Evolutionary conservation across 2,329 filamentous ascomycete genomes (phyloP).

Genomic region (Gaeumannomyces sp.): DNA sequence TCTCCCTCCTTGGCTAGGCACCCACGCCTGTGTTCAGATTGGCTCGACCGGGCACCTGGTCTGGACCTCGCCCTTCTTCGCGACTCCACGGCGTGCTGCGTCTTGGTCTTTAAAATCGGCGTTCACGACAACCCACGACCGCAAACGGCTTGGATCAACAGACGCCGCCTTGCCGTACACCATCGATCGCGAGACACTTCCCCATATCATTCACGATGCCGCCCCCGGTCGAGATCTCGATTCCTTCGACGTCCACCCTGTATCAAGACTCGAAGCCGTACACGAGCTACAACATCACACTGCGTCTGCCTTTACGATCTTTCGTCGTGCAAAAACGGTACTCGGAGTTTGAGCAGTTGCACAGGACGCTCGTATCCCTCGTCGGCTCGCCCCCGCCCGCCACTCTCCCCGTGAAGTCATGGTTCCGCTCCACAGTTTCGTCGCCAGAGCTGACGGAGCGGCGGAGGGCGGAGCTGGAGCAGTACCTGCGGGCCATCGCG

Average conservation of each 20-base stretch:
- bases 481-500: constrained; percentile 66
- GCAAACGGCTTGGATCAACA: too few relatives aligned
- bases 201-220: constrained; percentile 39
- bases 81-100: too few relatives aligned
- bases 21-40: too few relatives aligned
- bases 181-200: too few relatives aligned
- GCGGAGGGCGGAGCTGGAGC: constrained; percentile 62
- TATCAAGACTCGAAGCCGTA: constrained; percentile 55
- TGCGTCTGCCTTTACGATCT: constrained; percentile 69
- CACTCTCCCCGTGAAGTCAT: constrained; percentile 66
- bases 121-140: too few relatives aligned
- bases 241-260: constrained; percentile 56
- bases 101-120: too few relatives aligned
- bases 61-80: too few relatives aligned
- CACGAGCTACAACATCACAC: constrained; percentile 72
- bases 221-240: constrained; percentile 60
- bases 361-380: constrained; percentile 53
- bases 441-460: constrained; percentile 64
- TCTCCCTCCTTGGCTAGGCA: too few relatives aligned
- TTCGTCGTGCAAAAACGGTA: constrained; percentile 76
- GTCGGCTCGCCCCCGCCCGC: constrained; percentile 59
- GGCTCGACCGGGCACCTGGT: too few relatives aligned
- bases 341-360: constrained; percentile 67
- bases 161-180: too few relatives aligned
- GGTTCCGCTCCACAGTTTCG: constrained; percentile 67